Conservation (phyloP, 441 rosid species). For the Raphanus hybrid region DNA sequence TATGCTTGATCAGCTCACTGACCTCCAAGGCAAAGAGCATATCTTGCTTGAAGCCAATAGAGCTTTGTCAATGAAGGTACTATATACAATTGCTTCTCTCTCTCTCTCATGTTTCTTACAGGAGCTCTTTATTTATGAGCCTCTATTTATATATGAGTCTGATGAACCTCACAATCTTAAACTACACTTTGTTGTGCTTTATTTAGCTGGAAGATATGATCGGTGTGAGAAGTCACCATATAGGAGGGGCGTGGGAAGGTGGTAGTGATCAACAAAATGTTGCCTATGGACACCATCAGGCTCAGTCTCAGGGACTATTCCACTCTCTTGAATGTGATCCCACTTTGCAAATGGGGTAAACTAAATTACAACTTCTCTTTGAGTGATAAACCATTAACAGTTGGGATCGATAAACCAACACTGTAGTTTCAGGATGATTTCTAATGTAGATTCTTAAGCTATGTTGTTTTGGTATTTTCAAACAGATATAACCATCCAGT, state of each 20-base stretch:
- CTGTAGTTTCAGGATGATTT: not conserved
- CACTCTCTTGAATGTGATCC: slow-evolving; percentile 90
- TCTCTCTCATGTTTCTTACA: not conserved
- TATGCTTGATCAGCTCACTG: slow-evolving; percentile 94
- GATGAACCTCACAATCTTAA: slow-evolving; percentile 1
- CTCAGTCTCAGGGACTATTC: slow-evolving; percentile 72
- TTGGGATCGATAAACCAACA: not conserved
- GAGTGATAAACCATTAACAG: not conserved
- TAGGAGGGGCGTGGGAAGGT: slow-evolving; percentile 76
- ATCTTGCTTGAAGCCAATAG: slow-evolving; percentile 86
- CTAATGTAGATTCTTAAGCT: slow-evolving; percentile 4
- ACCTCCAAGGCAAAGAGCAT: slow-evolving; percentile 92
- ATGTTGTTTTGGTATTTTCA: slow-evolving; percentile 46
- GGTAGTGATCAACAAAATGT: slow-evolving; percentile 58
- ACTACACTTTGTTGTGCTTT: slow-evolving; percentile 6
- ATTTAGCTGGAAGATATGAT: slow-evolving; percentile 74
- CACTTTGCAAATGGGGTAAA: slow-evolving; percentile 95
- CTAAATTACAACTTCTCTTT: not conserved
- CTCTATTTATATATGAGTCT: not conserved
- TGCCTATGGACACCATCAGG: slow-evolving; percentile 65
- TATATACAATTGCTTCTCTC: slow-evolving; percentile 17
- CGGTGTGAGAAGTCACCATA: slow-evolving; percentile 56
- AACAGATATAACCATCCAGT: slow-evolving; percentile 49
- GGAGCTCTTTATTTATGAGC: not conserved
- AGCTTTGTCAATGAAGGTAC: slow-evolving; percentile 80